Evolutionary conservation across 306 rosid species (phyloP), one percentile per base, ranked within the genome.

Genomic region (Cucumis melo): DNA sequence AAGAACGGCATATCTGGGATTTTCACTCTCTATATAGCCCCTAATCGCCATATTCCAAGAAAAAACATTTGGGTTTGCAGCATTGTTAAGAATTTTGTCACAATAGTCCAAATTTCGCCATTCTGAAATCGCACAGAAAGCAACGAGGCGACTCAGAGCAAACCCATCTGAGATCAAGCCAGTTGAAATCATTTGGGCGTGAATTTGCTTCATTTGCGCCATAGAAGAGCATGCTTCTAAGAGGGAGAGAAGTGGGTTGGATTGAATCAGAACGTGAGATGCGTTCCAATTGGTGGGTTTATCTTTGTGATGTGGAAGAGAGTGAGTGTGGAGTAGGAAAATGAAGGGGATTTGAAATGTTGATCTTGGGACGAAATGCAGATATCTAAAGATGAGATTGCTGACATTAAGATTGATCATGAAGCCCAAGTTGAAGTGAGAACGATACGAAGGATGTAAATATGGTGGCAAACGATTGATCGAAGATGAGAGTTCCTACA

Each of bases 41-140:
- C 92, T 86, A 74, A 89, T 88, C 1, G 87, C 77, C 53, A 81
- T 86, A 83, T 91, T 93, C 97, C 96, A 93, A 24, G 95, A 93
- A 81, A 85, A 93, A 7, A 74, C 87, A 76, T 82, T 93, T 10
- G 87, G 81, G 68, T 70, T 78, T 5, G 39, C 72, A 3, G 77
- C 20, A 65, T 56, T 78, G 80, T 75, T 63, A 83, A 91, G 64
- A 66, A 93, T 78, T 77, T 70, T 83, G 16, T 36, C 65, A 80
- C 95, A 86, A 62, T 93, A 89, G 3, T 80, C 89, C 36, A 88
- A 90, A 51, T 77, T 72, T 44, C 74, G 83, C 7, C 86, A 83
- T 54, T 89, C 88, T 0, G 96, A 91, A 9, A 91, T 84, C 62
- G 98, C 93, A 50, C 98, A 93, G 21, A 89, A 91, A 2, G 91